These are phyloP conservation scores for Aphanomyces astaci DNA, from an alignment of 352 stramenopile genomes.

Conservation along the genomic window DNA sequence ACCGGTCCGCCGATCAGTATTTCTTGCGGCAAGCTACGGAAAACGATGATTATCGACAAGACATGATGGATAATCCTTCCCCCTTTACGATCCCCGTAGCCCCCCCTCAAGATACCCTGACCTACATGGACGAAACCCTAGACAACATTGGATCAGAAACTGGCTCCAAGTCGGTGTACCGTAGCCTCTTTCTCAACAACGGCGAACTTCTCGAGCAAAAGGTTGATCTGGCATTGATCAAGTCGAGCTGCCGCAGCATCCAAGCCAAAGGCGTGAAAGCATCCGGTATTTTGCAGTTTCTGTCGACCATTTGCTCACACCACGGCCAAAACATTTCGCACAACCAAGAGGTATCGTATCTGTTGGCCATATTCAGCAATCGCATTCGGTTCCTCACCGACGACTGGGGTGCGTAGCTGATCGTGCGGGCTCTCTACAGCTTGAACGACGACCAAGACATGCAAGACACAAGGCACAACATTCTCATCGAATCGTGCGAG, in stretches of 20 bases:
- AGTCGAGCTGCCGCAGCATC: slow-evolving; percentile 23
- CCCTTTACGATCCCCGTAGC: not conserved
- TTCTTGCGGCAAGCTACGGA: not conserved
- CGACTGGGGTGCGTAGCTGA: slow-evolving; percentile 18
- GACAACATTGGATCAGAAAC: slow-evolving; percentile 21
- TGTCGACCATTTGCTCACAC: slow-evolving; percentile 18
- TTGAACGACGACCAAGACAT: slow-evolving; percentile 1
- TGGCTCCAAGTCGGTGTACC: slow-evolving; percentile 19
- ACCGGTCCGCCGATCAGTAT: slow-evolving; percentile 2
- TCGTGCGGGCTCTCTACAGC: slow-evolving; percentile 19
- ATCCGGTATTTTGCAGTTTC: slow-evolving; percentile 16
- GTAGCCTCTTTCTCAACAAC: slow-evolving; percentile 23
- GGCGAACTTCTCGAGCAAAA: slow-evolving; percentile 3
- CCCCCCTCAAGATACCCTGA: not conserved
- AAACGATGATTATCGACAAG: not conserved
- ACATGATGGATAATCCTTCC: not conserved
- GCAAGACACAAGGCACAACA: slow-evolving; percentile 11
- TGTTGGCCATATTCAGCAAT: too few relatives aligned
- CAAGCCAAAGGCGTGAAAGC: slow-evolving; percentile 21
- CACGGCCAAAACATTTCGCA: slow-evolving; percentile 6
- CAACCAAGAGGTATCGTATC: slow-evolving; percentile 21
- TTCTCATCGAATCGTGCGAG: slow-evolving; percentile 16
- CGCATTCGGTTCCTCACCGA: too few relatives aligned
- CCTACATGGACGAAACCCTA: slow-evolving; percentile 20
- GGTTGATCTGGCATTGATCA: slow-evolving; percentile 16